Conservation (phyloP, 2,329 filamentous ascomycete genomes). For the Epichloe baconii region DNA sequence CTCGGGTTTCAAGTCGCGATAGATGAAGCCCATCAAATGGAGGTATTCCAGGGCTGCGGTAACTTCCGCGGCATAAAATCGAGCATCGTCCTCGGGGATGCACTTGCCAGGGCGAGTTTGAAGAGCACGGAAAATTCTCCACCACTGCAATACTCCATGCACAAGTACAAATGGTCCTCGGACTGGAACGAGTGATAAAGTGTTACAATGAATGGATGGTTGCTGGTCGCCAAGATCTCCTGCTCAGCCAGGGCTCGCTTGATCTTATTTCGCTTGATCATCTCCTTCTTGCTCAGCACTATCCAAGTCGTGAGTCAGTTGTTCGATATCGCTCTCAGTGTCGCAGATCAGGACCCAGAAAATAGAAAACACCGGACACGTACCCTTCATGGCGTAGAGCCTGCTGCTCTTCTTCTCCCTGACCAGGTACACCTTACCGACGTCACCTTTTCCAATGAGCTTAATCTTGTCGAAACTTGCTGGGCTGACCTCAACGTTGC, state of each 20-base stretch:
- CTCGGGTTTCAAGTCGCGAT: slow-evolving; percentile 93
- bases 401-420: slow-evolving; percentile 94
- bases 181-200: slow-evolving; percentile 99
- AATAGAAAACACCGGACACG: slow-evolving; percentile 10
- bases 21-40: slow-evolving; percentile 98
- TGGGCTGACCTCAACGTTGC: slow-evolving; percentile 91
- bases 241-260: slow-evolving; percentile 95
- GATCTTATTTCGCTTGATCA: slow-evolving; percentile 99
- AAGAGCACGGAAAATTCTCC: slow-evolving; percentile 95
- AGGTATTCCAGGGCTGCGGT: slow-evolving; percentile 93
- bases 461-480: slow-evolving; percentile 99
- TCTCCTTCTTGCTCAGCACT: slow-evolving; percentile 99
- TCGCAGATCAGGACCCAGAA: not conserved
- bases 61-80: slow-evolving; percentile 95
- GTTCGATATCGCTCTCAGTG: not conserved
- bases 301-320: slow-evolving; percentile 3
- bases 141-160: slow-evolving; percentile 99
- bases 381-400: slow-evolving; percentile 98
- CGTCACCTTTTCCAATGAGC: slow-evolving; percentile 95
- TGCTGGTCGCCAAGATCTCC: slow-evolving; percentile 95
- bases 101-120: slow-evolving; percentile 96
- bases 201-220: slow-evolving; percentile 97
- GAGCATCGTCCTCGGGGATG: slow-evolving; percentile 89
- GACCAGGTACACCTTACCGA: slow-evolving; percentile 95
- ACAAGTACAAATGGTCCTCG: slow-evolving; percentile 96